Conservation (phyloP, 192 early-diverging fungal genomes). For the Gorgonomyces haynaldii region DNA sequence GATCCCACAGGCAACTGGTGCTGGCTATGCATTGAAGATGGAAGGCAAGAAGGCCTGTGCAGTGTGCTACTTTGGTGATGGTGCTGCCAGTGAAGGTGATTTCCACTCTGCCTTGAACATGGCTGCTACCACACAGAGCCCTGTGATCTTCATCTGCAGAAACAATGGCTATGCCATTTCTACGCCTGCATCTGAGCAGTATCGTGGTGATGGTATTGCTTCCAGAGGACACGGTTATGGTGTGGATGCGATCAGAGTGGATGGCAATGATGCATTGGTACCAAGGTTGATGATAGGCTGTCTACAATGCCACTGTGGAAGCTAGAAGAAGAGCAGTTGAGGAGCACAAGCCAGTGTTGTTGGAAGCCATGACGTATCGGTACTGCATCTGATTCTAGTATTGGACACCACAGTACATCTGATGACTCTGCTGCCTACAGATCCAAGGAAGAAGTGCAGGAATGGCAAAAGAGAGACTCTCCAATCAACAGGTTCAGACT, state of each 20-base stretch:
- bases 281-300: conserved; percentile 44
- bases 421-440: conserved; percentile 96
- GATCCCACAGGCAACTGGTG: conserved; percentile 92
- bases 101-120: conserved; percentile 97
- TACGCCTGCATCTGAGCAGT: conserved; percentile 89
- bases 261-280: conserved; percentile 91
- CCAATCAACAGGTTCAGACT: conserved; percentile 82
- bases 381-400: conserved; percentile 17
- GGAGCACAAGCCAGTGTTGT: conserved; percentile 76
- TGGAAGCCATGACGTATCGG: conserved; percentile 98
- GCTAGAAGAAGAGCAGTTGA: conserved; percentile 74
- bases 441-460: conserved; percentile 77
- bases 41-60: conserved; percentile 64
- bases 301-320: conserved; percentile 82
- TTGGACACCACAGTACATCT: conserved; percentile 94
- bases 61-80: conserved; percentile 97
- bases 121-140: conserved; percentile 81
- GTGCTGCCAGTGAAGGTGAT: conserved; percentile 91
- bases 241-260: conserved; percentile 91
- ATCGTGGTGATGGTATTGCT: conserved; percentile 91
- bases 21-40: conserved; percentile 87
- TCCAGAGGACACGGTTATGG: conserved; percentile 82
- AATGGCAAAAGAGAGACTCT: conserved; percentile 76
- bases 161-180: conserved; percentile 99
- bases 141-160: conserved; percentile 92